A percentile compares a stretch with the other conserved stretches of the same genome.
Evolutionary conservation across 345 rosid genomes (phyloP).

Genomic region (Hypericum perforatum): DNA sequence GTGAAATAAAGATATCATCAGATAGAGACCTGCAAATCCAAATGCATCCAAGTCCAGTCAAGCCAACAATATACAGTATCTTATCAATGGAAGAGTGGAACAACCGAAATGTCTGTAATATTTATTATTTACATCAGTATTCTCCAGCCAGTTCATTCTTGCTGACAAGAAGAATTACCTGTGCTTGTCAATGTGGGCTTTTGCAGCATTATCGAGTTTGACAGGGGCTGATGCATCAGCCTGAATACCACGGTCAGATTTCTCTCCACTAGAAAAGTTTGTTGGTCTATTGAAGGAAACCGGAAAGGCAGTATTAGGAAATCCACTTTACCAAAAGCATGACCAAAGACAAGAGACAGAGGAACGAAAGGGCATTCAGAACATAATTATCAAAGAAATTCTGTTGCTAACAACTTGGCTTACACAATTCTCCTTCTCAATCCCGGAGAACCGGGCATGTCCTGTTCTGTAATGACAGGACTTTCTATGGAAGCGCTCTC

Average conservation of each 20-base stretch:
- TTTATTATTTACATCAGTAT: too few relatives aligned
- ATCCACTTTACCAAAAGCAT: not conserved
- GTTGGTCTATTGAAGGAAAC: conserved; percentile 31
- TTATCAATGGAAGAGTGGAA: too few relatives aligned
- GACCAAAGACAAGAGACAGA: not conserved
- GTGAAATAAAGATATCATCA: too few relatives aligned
- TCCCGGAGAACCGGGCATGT: conserved; percentile 47
- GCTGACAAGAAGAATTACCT: conserved; percentile 28
- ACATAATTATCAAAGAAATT: conserved; percentile 1
- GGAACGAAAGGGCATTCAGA: not conserved
- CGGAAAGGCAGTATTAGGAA: conserved; percentile 6
- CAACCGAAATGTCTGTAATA: too few relatives aligned
- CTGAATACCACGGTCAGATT: conserved; percentile 25
- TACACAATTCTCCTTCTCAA: conserved; percentile 77
- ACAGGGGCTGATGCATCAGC: conserved; percentile 39
- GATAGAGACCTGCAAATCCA: too few relatives aligned
- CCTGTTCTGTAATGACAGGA: conserved; percentile 28
- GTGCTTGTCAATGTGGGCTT: conserved; percentile 68
- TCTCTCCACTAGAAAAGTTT: conserved; percentile 33
- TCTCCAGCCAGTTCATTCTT: too few relatives aligned
- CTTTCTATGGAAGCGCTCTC: conserved; percentile 30
- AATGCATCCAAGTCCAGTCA: too few relatives aligned
- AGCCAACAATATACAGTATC: too few relatives aligned
- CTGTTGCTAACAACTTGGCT: conserved; percentile 13
- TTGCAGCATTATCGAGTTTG: conserved; percentile 61